These are phyloP conservation scores for Ustilago vetiveriae DNA, from an alignment of 1,284 basidiomycete genomes.

Conservation along the genomic window DNA sequence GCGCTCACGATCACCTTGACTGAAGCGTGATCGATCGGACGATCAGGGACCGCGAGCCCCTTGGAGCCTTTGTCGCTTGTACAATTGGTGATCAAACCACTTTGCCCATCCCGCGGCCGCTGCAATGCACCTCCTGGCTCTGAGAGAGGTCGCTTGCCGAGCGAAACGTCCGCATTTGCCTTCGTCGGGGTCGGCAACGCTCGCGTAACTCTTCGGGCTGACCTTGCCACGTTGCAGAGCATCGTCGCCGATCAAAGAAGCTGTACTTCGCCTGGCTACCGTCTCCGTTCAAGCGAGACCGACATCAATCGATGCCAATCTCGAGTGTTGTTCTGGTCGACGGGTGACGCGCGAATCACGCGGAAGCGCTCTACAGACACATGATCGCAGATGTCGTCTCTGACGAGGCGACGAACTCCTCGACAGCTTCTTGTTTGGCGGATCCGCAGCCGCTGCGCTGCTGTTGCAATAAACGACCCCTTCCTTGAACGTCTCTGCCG, in stretches of 20 bases:
- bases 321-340: constrained; percentile 8
- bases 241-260: background rate
- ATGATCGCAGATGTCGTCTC: no score
- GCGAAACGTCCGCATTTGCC: no score
- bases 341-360: background rate
- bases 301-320: background rate
- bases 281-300: constrained; percentile 19
- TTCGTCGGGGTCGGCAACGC: no score
- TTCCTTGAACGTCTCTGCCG: no score
- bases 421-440: background rate
- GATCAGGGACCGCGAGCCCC: no score
- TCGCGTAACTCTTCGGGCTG: background rate
- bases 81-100: background rate
- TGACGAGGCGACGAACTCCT: no score
- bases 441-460: background rate
- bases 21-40: no score
- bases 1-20: background rate
- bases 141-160: no score
- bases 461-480: background rate
- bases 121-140: background rate
- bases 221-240: constrained; percentile 5
- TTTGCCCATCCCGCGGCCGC: background rate
- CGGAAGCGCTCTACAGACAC: background rate
- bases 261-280: background rate
- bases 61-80: background rate